These are phyloP conservation scores for Candida cerambycidarum DNA, from an alignment of 805 yeast species.

Conservation along the genomic window DNA sequence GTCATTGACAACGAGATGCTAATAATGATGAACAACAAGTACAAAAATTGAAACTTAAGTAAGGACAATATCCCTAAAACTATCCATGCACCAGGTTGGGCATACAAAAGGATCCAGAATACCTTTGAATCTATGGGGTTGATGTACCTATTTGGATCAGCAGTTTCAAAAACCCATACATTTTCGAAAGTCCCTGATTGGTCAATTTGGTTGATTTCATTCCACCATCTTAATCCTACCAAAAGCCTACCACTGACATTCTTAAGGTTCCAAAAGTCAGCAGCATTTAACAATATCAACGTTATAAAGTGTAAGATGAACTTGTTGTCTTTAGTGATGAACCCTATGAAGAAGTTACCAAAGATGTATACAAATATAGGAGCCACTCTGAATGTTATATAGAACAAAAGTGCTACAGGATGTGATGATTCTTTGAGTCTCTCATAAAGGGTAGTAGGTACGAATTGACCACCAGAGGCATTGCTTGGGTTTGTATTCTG, in stretches of 20 bases:
- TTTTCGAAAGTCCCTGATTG: slow-evolving; percentile 60
- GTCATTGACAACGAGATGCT: slow-evolving; percentile 74
- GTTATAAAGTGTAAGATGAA: slow-evolving; percentile 77
- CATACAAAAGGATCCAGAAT: slow-evolving; percentile 80
- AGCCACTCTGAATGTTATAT: slow-evolving; percentile 57
- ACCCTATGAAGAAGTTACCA: slow-evolving; percentile 63
- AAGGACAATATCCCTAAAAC: slow-evolving; percentile 74
- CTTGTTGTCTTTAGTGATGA: slow-evolving; percentile 40
- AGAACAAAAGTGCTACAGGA: slow-evolving; percentile 73
- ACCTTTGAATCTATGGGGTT: slow-evolving; percentile 90
- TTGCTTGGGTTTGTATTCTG: background rate
- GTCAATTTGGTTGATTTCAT: slow-evolving; percentile 51
- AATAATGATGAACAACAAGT: slow-evolving; percentile 60
- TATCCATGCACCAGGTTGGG: slow-evolving; percentile 74
- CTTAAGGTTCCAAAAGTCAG: slow-evolving; percentile 92
- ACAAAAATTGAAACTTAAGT: slow-evolving; percentile 70
- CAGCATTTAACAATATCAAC: slow-evolving; percentile 72
- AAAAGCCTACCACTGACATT: slow-evolving; percentile 86
- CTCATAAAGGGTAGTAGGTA: slow-evolving; percentile 12
- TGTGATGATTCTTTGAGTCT: slow-evolving; percentile 69
- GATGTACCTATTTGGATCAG: slow-evolving; percentile 67
- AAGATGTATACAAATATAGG: slow-evolving; percentile 68
- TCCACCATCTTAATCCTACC: slow-evolving; percentile 98
- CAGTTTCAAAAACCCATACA: slow-evolving; percentile 86
- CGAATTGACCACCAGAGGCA: background rate